phyloP scores from a whole-genome alignment of 768 basidiomycete species.

The Suillus subaureus region DNA sequence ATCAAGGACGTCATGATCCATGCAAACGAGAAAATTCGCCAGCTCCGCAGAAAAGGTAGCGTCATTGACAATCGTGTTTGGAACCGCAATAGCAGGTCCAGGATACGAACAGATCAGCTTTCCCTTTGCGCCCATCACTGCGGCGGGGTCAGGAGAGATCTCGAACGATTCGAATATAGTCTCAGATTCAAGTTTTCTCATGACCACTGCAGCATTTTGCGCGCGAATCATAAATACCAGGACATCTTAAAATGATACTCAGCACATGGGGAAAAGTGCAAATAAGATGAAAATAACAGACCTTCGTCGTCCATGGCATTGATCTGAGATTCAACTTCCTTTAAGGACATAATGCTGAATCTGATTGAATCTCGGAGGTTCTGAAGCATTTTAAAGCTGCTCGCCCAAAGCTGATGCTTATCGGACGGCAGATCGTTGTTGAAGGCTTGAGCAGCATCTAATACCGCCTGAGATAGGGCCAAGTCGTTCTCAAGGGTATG shows the following conservation, averaged over 20 bases:
- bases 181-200: conserved; percentile 31
- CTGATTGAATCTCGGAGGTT: conserved; percentile 20
- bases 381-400: conserved; percentile 33
- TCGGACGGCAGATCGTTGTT: conserved; percentile 3
- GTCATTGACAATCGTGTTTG: conserved; percentile 30
- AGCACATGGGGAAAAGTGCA: neutral
- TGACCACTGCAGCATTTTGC: conserved; percentile 51
- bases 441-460: conserved; percentile 25
- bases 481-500: conserved; percentile 23
- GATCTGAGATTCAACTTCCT: conserved; percentile 21
- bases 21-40: conserved; percentile 39
- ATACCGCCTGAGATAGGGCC: conserved; percentile 26
- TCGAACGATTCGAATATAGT: conserved; percentile 51
- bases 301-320: conserved; percentile 22
- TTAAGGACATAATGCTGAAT: conserved; percentile 10
- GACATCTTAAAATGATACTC: conserved; percentile 31
- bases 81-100: conserved; percentile 43
- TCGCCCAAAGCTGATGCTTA: conserved; percentile 29
- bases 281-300: neutral
- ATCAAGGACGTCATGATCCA: conserved; percentile 35
- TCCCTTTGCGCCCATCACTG: conserved; percentile 41
- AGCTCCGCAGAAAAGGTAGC: conserved; percentile 37
- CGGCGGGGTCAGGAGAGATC: conserved; percentile 37
- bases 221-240: conserved; percentile 40
- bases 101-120: conserved; percentile 50